Evolutionary conservation across 2,329 filamentous ascomycete genomes (phyloP).

Genomic region (Didymella lethalis): DNA sequence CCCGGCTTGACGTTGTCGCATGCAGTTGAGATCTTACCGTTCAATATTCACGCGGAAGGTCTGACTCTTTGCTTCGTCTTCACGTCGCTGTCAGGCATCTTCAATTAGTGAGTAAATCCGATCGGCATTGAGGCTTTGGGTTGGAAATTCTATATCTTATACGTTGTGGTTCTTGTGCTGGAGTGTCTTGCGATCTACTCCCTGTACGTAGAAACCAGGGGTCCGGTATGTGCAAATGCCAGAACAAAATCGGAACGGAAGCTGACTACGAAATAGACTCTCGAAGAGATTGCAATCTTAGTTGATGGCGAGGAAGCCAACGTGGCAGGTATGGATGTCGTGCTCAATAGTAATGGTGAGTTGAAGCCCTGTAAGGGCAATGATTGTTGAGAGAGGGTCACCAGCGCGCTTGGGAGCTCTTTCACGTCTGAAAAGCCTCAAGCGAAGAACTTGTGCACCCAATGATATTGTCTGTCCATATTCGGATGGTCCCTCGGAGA

Average conservation of each 20-base stretch:
- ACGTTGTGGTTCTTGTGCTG: slow-evolving; percentile 36
- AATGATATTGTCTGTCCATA: too few relatives aligned
- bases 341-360: slow-evolving; percentile 13
- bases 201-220: slow-evolving; percentile 37
- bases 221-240: slow-evolving; percentile 22
- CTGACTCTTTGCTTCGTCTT: slow-evolving; percentile 58
- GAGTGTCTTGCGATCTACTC: slow-evolving; percentile 35
- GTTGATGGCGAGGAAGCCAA: slow-evolving; percentile 31
- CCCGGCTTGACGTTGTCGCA: slow-evolving; percentile 62
- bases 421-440: neutral
- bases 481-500: neutral
- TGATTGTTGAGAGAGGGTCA: slow-evolving; percentile 2
- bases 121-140: slow-evolving; percentile 37
- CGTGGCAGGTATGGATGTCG: slow-evolving; percentile 22
- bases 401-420: too few relatives aligned
- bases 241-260: neutral
- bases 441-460: neutral
- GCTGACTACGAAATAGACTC: slow-evolving; percentile 14
- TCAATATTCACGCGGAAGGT: slow-evolving; percentile 57
- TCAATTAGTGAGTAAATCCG: slow-evolving; percentile 66
- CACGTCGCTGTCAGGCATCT: slow-evolving; percentile 62
- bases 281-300: slow-evolving; percentile 33
- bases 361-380: slow-evolving; percentile 4
- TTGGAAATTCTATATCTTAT: slow-evolving; percentile 47
- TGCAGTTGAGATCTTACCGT: slow-evolving; percentile 58